Evolutionary conservation across 2,329 filamentous ascomycete species (phyloP), one percentile per base, ranked within the genome.

Genomic region (Fonsecaea pedrosoi): DNA sequence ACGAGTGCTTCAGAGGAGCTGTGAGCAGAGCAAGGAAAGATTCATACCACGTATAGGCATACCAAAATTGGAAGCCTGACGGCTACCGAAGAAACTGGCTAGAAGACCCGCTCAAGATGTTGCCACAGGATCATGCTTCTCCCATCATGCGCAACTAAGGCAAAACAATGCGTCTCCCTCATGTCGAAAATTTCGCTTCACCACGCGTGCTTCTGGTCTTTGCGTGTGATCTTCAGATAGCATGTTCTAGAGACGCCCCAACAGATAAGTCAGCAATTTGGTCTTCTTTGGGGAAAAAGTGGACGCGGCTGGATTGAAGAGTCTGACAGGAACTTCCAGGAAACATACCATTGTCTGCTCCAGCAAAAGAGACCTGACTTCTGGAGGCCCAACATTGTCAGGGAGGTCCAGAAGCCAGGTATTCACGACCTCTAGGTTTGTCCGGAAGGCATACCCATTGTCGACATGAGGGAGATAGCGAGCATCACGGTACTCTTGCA

Each of bases 131-230:
- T 34, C 32, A 55, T 55, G 34, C 54, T 55, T 32, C 15, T 35
- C 15, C 54, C 12, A 55, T 55, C 54, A 55, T 30, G 15, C 12
- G 21, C 54, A 55, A 15, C 30, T 55, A n/a, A 55, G 30, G 34
- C 54, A 55, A 21, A 55, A 55, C 54, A 55, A 55, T 35, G 54
- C 54, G 21, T 55, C 54, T 55, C 15, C 25, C 30, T 55, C 54
- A 10, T 35, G 30, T 8, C 54, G 54, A 10, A 55, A 37, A 18
- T 55, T 37, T 35, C 32, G 7, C 18, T 55, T 55, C n/a, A 55
- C 54, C 8, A 21, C 54, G 5, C 54, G 54, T 34, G 54, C 54
- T 37, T 55, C 54, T 8, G 30, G 54, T 35, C 54, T 55, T 32
- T 55, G 54, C 9, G 12, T 21, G 18, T 3, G 54, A 13, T 55